Evolutionary conservation across 345 rosid species (phyloP).

Genomic region (thale cress (Arabidopsis thaliana)): DNA sequence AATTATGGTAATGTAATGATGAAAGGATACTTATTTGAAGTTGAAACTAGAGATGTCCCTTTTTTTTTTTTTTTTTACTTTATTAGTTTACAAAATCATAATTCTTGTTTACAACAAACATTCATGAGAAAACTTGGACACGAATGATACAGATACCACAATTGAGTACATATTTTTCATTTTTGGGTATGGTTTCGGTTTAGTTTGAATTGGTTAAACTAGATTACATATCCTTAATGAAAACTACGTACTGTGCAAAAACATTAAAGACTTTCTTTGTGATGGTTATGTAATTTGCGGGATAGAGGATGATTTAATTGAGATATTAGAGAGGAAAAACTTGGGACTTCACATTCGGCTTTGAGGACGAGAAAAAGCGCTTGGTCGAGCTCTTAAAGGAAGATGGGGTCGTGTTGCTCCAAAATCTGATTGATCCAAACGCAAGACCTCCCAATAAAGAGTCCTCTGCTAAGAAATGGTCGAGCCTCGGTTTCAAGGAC

Average conservation of each 20-base stretch:
- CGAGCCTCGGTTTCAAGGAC: constrained; percentile 74
- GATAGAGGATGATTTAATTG: constrained; percentile 89
- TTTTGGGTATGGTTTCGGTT: neutral
- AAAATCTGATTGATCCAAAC: constrained; percentile 85
- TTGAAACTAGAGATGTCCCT: no score
- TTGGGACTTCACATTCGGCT: constrained; percentile 98
- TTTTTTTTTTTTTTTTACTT: no score
- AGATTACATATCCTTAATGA: neutral
- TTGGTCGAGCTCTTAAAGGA: constrained; percentile 94
- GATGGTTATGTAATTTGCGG: constrained; percentile 51
- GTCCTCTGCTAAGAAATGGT: constrained; percentile 73
- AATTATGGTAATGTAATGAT: no score
- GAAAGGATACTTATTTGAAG: no score
- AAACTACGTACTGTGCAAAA: neutral
- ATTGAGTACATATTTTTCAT: no score
- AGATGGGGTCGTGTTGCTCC: constrained; percentile 91
- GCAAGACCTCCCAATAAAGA: constrained; percentile 85
- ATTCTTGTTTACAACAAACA: no score
- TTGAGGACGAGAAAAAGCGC: constrained; percentile 92
- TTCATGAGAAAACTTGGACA: no score
- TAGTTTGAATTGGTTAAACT: neutral
- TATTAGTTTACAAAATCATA: no score
- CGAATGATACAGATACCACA: no score
- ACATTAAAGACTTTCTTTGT: neutral
- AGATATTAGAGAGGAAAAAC: constrained; percentile 96